phyloP scores from a whole-genome alignment of 139 green algal genomes.

The Chlorella sp. region DNA sequence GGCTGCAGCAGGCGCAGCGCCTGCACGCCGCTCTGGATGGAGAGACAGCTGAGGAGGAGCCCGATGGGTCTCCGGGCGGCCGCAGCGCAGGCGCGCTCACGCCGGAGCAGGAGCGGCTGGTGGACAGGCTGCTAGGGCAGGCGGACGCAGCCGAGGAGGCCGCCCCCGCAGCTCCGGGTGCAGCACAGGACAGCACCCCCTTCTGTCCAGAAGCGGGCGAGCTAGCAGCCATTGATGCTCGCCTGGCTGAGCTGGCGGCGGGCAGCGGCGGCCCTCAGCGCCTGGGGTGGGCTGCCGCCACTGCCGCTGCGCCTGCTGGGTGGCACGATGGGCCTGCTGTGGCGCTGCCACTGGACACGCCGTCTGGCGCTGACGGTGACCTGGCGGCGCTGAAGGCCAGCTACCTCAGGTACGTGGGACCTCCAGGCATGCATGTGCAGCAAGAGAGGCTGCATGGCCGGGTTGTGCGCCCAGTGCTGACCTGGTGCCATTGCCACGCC shows the following conservation, averaged over 20 bases:
- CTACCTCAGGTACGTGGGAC: not conserved
- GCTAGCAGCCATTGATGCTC: slow-evolving; percentile 7
- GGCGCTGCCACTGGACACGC: not conserved
- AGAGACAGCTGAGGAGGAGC: not conserved
- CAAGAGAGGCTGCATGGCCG: not conserved
- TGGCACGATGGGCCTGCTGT: too few species aligned
- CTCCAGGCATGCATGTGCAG: not conserved
- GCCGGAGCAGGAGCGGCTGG: not conserved
- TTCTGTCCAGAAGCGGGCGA: not conserved
- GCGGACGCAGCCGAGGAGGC: not conserved
- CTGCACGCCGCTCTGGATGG: not conserved
- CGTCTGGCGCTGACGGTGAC: not conserved
- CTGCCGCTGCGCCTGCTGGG: not conserved
- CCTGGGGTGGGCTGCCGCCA: not conserved
- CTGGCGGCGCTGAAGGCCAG: not conserved
- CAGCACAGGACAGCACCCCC: not conserved
- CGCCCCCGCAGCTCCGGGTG: not conserved
- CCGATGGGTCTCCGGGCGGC: too few species aligned
- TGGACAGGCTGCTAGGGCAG: slow-evolving; percentile 2
- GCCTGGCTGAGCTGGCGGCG: not conserved
- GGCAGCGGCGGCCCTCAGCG: not conserved
- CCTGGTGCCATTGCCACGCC: not conserved
- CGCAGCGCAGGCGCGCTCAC: too few species aligned
- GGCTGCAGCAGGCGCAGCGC: not conserved
- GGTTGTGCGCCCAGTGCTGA: too few species aligned